Conservation (phyloP, 495 filamentous ascomycete species). For the Podospora australis region DNA sequence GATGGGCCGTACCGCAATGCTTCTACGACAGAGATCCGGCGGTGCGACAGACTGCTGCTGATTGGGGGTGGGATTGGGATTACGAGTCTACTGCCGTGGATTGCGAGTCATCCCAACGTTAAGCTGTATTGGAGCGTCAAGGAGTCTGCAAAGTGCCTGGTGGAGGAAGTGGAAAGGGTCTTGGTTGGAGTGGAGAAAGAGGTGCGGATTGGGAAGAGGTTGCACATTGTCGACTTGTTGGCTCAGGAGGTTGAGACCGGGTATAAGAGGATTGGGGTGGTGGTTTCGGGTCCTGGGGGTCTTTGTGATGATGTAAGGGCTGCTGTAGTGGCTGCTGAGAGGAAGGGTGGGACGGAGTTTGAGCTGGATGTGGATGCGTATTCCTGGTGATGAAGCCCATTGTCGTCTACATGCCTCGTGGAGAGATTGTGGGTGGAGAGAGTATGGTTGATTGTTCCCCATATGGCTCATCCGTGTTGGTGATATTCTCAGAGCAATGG, state of each 20-base stretch:
- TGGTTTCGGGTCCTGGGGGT: slow-evolving; percentile 31
- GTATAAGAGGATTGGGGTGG: slow-evolving; percentile 30
- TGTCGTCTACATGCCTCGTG: too few species aligned
- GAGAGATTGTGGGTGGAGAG: too few species aligned
- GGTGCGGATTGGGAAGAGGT: not conserved
- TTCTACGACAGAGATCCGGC: slow-evolving; percentile 3
- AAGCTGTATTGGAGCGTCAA: slow-evolving; percentile 33
- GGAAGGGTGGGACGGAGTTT: slow-evolving; percentile 7
- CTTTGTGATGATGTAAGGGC: slow-evolving; percentile 21
- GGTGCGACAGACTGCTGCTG: slow-evolving; percentile 28
- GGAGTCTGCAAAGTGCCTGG: slow-evolving; percentile 11
- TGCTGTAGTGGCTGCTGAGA: slow-evolving; percentile 11
- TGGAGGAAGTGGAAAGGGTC: slow-evolving; percentile 16
- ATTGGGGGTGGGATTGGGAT: slow-evolving; percentile 41
- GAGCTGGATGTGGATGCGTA: slow-evolving; percentile 22
- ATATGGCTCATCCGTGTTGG: too few species aligned
- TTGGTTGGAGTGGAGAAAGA: not conserved
- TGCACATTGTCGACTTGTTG: slow-evolving; percentile 10
- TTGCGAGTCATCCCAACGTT: slow-evolving; percentile 25
- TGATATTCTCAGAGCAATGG: too few species aligned
- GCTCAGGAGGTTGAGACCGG: slow-evolving; percentile 21
- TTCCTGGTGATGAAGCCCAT: slow-evolving; percentile 13
- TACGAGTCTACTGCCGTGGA: slow-evolving; percentile 27
- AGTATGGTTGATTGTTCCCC: too few species aligned
- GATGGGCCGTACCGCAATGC: slow-evolving; percentile 25